These are phyloP conservation scores for Cotoneaster glaucophyllus DNA, from an alignment of 306 rosid species.

Conservation along the genomic window DNA sequence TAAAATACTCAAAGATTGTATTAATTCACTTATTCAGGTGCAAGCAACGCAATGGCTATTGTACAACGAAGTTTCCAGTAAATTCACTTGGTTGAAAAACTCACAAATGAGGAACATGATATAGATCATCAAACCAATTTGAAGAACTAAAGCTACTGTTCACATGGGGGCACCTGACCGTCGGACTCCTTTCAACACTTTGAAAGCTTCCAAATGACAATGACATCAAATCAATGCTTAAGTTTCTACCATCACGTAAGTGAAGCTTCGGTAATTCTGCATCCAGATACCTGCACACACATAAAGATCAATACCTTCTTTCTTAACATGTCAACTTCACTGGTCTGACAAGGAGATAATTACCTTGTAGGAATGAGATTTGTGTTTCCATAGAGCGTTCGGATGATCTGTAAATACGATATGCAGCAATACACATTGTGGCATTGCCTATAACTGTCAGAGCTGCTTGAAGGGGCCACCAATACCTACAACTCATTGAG, in stretches of 20 bases:
- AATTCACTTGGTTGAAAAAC: neutral
- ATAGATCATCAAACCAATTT: neutral
- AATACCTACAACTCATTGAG: slow-evolving; percentile 55
- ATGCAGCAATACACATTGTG: slow-evolving; percentile 89
- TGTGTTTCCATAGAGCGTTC: slow-evolving; percentile 33
- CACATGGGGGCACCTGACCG: neutral
- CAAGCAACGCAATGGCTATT: neutral
- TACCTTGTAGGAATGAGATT: slow-evolving; percentile 14
- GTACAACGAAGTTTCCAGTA: neutral
- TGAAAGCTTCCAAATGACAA: neutral
- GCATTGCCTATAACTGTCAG: slow-evolving; percentile 79
- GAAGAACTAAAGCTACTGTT: neutral
- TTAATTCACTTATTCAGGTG: neutral
- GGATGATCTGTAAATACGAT: slow-evolving; percentile 71
- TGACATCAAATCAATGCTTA: neutral
- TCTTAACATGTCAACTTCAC: neutral
- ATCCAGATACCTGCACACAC: neutral
- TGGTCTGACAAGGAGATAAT: slow-evolving; percentile 2
- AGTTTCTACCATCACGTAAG: neutral
- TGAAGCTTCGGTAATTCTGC: neutral
- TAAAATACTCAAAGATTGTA: neutral
- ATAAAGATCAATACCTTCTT: neutral
- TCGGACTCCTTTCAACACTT: neutral
- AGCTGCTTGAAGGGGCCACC: slow-evolving; percentile 94
- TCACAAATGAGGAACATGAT: neutral